Conservation (phyloP, 192 early-diverging fungal species). For the Linnemannia zychae region DNA sequence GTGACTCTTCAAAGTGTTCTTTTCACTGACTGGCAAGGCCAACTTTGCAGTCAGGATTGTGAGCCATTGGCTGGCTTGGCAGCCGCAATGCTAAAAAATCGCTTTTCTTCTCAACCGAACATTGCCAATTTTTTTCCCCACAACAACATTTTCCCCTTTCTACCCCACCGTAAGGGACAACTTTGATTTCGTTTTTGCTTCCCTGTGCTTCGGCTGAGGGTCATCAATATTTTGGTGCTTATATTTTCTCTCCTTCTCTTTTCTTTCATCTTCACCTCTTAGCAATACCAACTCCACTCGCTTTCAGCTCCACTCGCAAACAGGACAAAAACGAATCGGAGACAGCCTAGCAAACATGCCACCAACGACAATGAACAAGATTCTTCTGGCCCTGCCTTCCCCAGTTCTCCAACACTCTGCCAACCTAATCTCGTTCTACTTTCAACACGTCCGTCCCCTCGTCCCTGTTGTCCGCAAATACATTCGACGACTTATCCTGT, state of each 20-base stretch:
- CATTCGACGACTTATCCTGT: conserved; percentile 36
- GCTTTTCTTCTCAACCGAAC: not conserved
- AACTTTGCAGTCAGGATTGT: not conserved
- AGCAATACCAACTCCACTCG: not conserved
- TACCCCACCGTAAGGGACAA: not conserved
- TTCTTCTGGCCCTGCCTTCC: conserved; percentile 36
- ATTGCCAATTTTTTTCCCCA: not conserved
- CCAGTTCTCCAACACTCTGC: conserved; percentile 39
- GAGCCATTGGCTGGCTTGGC: not conserved
- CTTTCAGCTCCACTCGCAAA: not conserved
- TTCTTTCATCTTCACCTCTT: not conserved
- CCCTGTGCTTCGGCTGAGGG: not conserved
- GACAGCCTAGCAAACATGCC: conserved; percentile 23
- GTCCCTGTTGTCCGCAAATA: conserved; percentile 32
- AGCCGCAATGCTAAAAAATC: not conserved
- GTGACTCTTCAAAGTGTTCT: too few species aligned
- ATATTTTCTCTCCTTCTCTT: not conserved
- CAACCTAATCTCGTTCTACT: conserved; percentile 54
- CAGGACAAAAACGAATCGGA: not conserved
- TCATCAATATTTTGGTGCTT: not conserved
- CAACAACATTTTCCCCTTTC: not conserved
- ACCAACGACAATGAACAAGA: conserved; percentile 52
- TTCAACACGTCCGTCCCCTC: conserved; percentile 42
- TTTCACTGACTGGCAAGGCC: not conserved
- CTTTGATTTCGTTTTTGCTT: not conserved